These are phyloP conservation scores for Fusarium xylarioides DNA, from an alignment of 2,329 filamentous ascomycete species.

Conservation along the genomic window DNA sequence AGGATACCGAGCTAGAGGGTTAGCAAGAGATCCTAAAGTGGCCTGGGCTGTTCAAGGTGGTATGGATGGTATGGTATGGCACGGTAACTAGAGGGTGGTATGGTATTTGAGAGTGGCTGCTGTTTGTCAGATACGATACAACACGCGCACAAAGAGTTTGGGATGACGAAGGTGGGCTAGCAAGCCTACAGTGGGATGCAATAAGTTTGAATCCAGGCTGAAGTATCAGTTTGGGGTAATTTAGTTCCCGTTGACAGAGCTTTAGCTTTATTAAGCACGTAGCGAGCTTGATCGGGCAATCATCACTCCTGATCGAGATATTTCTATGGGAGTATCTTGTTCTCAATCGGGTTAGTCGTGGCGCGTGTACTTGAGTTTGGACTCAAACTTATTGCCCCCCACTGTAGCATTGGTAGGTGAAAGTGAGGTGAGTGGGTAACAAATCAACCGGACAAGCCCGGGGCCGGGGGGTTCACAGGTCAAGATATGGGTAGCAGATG, in stretches of 20 bases:
- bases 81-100: slow-evolving; percentile 1
- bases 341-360: too few species aligned
- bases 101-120: slow-evolving; percentile 5
- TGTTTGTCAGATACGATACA: slow-evolving; percentile 25
- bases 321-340: too few species aligned
- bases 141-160: slow-evolving; percentile 34
- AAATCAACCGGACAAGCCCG: slow-evolving; percentile 16
- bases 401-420: slow-evolving; percentile 14
- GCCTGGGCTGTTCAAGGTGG: slow-evolving; percentile 6
- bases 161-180: slow-evolving; percentile 16
- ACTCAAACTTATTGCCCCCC: too few species aligned
- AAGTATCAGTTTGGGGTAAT: too few species aligned
- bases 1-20: slow-evolving; percentile 34
- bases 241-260: too few species aligned
- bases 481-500: not conserved
- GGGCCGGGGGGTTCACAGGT: not conserved
- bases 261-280: too few species aligned
- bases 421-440: slow-evolving; percentile 19
- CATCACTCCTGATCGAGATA: too few species aligned
- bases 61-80: not conserved
- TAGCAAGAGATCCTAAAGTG: slow-evolving; percentile 28
- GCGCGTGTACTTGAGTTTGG: too few species aligned
- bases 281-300: too few species aligned
- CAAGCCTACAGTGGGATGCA: too few species aligned
- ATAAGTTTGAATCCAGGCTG: too few species aligned